phyloP scores from a whole-genome alignment of 129 eudicot genomes.

The Flaveria sonorensis region DNA sequence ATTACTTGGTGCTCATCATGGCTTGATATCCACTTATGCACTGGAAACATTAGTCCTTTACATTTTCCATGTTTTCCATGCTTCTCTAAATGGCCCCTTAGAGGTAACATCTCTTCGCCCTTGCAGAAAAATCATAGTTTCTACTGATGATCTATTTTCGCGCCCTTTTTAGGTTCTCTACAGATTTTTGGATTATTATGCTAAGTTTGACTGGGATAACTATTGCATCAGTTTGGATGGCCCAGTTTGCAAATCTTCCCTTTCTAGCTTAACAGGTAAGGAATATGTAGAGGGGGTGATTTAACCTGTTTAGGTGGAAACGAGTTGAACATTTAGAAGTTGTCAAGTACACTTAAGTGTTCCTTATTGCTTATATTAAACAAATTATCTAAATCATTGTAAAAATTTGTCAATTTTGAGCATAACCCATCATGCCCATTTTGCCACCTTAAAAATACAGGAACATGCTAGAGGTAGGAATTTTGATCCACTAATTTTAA shows the following conservation, averaged over 20 bases:
- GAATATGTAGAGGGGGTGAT: neutral
- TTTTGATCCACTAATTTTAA: no score
- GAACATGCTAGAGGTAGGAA: neutral
- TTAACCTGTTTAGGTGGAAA: constrained; percentile 11
- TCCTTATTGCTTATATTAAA: neutral
- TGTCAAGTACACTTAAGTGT: neutral
- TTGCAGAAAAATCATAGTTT: neutral
- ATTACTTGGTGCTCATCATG: constrained; percentile 46
- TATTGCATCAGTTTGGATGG: constrained; percentile 82
- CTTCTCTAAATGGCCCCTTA: constrained; percentile 46
- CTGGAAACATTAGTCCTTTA: constrained; percentile 51
- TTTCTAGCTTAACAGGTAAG: constrained; percentile 71
- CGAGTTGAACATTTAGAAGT: neutral
- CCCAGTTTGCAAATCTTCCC: constrained; percentile 65
- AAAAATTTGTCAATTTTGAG: neutral
- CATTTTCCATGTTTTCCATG: constrained; percentile 51
- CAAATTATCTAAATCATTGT: neutral
- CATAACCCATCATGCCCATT: neutral
- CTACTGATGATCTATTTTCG: constrained; percentile 13
- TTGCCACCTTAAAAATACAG: neutral
- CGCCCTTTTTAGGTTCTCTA: constrained; percentile 62
- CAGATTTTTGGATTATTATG: constrained; percentile 79
- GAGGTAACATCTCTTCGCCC: constrained; percentile 34
- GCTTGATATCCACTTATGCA: constrained; percentile 45
- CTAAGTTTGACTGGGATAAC: constrained; percentile 91